These are phyloP conservation scores for Bretschneidera sinensis DNA, from an alignment of 345 rosid species.

Conservation along the genomic window DNA sequence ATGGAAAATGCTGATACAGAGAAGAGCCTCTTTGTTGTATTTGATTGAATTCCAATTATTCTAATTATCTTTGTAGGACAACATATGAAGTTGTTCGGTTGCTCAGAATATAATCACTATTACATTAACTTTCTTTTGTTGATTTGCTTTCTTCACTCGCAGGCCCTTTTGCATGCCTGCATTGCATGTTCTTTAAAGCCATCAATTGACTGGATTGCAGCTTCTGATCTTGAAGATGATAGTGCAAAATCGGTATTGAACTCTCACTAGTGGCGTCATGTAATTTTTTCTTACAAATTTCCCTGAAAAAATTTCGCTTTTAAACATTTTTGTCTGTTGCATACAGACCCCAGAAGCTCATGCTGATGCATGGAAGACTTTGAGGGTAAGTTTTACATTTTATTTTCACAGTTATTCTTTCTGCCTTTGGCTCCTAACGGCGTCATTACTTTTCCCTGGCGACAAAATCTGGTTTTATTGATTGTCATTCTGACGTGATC, in stretches of 20 bases:
- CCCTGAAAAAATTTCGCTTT: neutral
- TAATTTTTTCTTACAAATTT: neutral
- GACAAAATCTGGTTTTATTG: neutral
- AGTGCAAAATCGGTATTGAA: conserved; percentile 56
- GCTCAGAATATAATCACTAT: too few relatives aligned
- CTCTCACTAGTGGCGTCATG: conserved; percentile 1
- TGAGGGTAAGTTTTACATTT: conserved; percentile 54
- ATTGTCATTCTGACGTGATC: neutral
- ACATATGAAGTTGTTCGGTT: too few relatives aligned
- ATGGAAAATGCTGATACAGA: neutral
- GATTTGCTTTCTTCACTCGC: conserved; percentile 17
- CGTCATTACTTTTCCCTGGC: neutral
- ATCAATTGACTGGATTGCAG: conserved; percentile 86
- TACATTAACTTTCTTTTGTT: conserved; percentile 5
- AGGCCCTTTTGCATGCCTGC: conserved; percentile 98
- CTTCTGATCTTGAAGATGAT: conserved; percentile 94
- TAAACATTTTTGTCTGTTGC: conserved; percentile 11
- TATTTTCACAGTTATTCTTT: neutral
- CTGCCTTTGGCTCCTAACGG: neutral
- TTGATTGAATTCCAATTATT: neutral
- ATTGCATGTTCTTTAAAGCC: conserved; percentile 87
- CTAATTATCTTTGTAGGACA: neutral
- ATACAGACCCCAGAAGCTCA: conserved; percentile 79
- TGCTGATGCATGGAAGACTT: conserved; percentile 79
- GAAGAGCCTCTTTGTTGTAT: neutral